Percentiles rank a stretch among this genome's conserved stretches.
Evolutionary conservation across 768 basidiomycete genomes (phyloP).

Genomic region (Boletus insuetus): DNA sequence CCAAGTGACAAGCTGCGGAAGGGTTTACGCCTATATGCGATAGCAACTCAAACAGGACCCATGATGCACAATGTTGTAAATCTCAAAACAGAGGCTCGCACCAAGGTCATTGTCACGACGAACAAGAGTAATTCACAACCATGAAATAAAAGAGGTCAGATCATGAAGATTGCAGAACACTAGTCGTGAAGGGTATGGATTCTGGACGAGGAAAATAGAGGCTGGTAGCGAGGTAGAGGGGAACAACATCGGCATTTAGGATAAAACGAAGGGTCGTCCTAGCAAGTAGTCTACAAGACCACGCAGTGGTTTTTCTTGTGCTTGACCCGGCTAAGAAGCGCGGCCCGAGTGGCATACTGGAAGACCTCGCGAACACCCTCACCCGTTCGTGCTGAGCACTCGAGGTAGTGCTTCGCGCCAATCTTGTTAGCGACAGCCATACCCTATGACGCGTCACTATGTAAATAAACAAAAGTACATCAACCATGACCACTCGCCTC

Average conservation of each 20-base stretch:
- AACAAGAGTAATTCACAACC: constrained; percentile 12
- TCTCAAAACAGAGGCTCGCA: background rate
- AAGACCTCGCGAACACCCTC: constrained; percentile 98
- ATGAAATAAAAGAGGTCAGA: constrained; percentile 30
- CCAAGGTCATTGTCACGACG: background rate
- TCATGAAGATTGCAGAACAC: constrained; percentile 39
- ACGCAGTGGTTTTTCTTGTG: constrained; percentile 43
- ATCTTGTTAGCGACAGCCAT: constrained; percentile 96
- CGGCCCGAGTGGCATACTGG: constrained; percentile 94
- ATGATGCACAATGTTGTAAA: background rate
- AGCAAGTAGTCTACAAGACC: constrained; percentile 40
- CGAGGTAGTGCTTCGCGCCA: constrained; percentile 92
- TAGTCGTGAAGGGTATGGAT: constrained; percentile 38
- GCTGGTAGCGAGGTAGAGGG: constrained; percentile 16
- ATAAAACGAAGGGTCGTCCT: constrained; percentile 19
- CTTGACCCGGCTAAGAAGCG: constrained; percentile 64
- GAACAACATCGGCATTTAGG: constrained; percentile 22
- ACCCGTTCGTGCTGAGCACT: constrained; percentile 94
- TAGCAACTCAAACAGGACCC: constrained; percentile 9
- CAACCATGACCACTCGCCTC: constrained; percentile 52
- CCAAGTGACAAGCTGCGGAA: too few species aligned
- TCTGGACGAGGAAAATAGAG: constrained; percentile 21
- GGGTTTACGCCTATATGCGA: background rate
- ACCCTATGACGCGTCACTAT: constrained; percentile 53
- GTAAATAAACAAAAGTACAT: background rate